These are phyloP conservation scores for Penicillium sp. DNA, from an alignment of 2,329 filamentous ascomycete species.

Conservation along the genomic window DNA sequence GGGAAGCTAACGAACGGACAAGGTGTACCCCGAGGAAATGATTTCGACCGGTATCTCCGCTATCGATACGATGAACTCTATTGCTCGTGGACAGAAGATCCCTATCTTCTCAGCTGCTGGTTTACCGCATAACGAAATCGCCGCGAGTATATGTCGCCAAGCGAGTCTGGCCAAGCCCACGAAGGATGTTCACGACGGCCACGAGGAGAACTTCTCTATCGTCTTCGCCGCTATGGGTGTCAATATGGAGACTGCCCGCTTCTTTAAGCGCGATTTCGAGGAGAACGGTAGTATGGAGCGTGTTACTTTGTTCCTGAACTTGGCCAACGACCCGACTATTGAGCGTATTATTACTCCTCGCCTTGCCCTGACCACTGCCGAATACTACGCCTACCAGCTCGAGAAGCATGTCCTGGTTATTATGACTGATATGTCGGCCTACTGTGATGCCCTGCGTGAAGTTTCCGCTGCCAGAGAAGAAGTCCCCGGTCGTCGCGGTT, in stretches of 20 bases:
- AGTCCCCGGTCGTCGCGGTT: conserved; percentile 98
- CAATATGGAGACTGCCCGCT: conserved; percentile 96
- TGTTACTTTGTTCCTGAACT: conserved; percentile 95
- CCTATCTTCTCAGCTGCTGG: conserved; percentile 98
- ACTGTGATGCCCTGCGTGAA: conserved; percentile 98
- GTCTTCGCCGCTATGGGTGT: conserved; percentile 99
- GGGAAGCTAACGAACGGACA: conserved; percentile 16
- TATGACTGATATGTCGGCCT: conserved; percentile 94
- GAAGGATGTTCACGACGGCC: conserved; percentile 93
- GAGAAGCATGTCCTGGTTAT: conserved; percentile 99
- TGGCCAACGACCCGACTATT: conserved; percentile 98
- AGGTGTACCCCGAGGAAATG: conserved; percentile 99
- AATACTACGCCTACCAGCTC: conserved; percentile 99
- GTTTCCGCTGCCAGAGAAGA: conserved; percentile 97
- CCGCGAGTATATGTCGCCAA: conserved; percentile 97
- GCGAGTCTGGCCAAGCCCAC: conserved; percentile 90
- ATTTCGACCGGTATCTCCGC: conserved; percentile 99
- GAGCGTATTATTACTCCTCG: conserved; percentile 99
- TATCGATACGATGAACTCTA: conserved; percentile 97
- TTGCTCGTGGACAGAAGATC: conserved; percentile 98
- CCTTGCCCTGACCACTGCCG: conserved; percentile 94
- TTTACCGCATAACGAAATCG: conserved; percentile 99
- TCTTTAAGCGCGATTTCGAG: conserved; percentile 98
- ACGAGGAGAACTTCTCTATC: conserved; percentile 99
- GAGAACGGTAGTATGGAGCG: conserved; percentile 99